Percentiles rank a stretch among this genome's conserved stretches.
These are phyloP conservation scores for Hanseniaspora nectarophila DNA, from an alignment of 805 yeast genomes.

Conservation along the genomic window DNA sequence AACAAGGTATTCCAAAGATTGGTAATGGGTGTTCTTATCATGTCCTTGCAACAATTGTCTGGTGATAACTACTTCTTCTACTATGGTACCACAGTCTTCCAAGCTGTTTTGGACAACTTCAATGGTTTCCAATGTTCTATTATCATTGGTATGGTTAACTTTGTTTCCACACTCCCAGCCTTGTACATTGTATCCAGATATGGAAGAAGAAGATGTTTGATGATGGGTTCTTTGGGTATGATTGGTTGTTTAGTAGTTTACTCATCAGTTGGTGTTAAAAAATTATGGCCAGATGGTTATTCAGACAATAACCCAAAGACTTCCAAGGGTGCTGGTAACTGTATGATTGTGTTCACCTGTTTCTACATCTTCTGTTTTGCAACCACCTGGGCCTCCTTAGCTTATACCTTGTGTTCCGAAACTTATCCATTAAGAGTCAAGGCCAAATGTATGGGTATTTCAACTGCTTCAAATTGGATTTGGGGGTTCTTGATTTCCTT, in stretches of 20 bases:
- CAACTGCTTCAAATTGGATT: conserved; percentile 48
- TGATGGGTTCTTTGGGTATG: conserved; percentile 39
- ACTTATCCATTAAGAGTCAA: conserved; percentile 58
- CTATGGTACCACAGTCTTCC: conserved; percentile 37
- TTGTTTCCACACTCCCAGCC: conserved; percentile 40
- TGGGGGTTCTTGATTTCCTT: conserved; percentile 59
- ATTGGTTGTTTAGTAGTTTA: conserved; percentile 34
- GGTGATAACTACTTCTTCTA: conserved; percentile 55
- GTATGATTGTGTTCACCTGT: conserved; percentile 31
- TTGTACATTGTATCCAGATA: conserved; percentile 38
- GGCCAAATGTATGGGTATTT: conserved; percentile 41
- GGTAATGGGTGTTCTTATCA: conserved; percentile 41
- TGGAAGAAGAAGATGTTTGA: conserved; percentile 38
- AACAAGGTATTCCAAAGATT: conserved; percentile 42
- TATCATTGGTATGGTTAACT: conserved; percentile 44
- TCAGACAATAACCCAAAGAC: conserved; percentile 24
- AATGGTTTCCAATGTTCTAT: conserved; percentile 48
- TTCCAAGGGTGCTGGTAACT: conserved; percentile 27
- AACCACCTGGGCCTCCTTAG: conserved; percentile 59
- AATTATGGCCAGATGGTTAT: conserved; percentile 30
- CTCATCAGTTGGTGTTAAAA: conserved; percentile 49
- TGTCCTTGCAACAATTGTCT: conserved; percentile 52
- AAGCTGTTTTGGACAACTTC: conserved; percentile 25
- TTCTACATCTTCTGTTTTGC: conserved; percentile 55
- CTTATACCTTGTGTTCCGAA: conserved; percentile 50